Conservation (phyloP, 306 rosid genomes). For the Prosopis cineraria region DNA sequence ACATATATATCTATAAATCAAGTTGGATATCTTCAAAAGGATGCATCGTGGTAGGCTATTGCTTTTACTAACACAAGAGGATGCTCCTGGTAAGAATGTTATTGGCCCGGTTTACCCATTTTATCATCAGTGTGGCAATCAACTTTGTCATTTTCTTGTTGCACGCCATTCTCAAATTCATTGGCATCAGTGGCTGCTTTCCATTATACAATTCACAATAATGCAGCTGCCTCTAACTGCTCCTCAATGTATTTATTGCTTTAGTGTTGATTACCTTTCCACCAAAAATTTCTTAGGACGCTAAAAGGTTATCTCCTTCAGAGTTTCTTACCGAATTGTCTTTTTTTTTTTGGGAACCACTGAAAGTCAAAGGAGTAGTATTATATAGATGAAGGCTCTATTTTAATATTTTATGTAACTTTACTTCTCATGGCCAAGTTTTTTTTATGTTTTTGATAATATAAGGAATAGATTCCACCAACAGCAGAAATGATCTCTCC, state of each 20-base stretch:
- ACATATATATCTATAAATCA: no score
- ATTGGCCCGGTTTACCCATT: no score
- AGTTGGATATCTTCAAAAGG: background rate
- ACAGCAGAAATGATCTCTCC: no score
- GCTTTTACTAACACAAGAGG: background rate
- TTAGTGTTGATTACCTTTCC: conserved; percentile 39
- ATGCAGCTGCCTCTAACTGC: conserved; percentile 40
- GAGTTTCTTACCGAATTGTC: background rate
- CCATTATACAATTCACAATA: conserved; percentile 21
- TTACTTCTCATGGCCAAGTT: background rate
- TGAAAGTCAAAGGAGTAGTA: background rate
- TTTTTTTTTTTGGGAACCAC: background rate
- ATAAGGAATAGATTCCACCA: no score
- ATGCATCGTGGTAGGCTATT: background rate
- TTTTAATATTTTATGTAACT: no score
- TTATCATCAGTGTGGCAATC: conserved; percentile 17
- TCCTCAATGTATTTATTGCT: conserved; percentile 30
- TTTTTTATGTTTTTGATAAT: no score
- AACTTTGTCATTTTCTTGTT: conserved; percentile 40
- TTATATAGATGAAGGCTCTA: background rate
- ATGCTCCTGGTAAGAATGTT: conserved; percentile 4
- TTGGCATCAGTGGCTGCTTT: background rate
- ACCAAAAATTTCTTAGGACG: conserved; percentile 15
- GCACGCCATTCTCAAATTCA: background rate
- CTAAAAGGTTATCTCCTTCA: background rate